phyloP scores from a whole-genome alignment of 2,329 filamentous ascomycete genomes.

The Alternaria tenuissima region DNA sequence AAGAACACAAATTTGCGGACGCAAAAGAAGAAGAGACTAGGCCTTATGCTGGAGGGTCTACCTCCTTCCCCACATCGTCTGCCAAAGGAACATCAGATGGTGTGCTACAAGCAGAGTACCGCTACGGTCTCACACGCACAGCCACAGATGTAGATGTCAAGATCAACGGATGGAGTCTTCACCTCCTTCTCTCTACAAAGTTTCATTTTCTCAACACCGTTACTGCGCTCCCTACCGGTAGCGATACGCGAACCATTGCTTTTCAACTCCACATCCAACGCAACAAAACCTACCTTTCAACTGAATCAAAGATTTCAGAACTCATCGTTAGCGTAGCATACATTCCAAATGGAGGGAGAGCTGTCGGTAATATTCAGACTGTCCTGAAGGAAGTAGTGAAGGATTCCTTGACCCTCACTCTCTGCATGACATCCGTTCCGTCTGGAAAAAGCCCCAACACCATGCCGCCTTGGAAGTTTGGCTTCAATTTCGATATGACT shows the following conservation, averaged over 20 bases:
- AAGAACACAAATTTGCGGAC: not conserved
- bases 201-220: conserved; percentile 16
- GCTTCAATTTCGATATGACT: conserved; percentile 4
- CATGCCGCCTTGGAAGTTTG: conserved; percentile 6
- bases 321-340: not conserved
- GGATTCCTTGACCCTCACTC: not conserved
- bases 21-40: not conserved
- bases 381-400: not conserved
- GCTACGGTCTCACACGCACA: not conserved
- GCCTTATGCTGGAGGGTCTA: not conserved
- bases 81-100: not conserved
- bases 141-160: conserved; percentile 8
- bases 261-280: not conserved
- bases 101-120: not conserved
- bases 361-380: not conserved
- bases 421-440: not conserved
- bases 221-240: conserved; percentile 1
- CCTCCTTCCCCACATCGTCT: not conserved
- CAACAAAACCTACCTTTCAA: not conserved
- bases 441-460: not conserved
- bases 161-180: conserved; percentile 11
- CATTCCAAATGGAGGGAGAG: not conserved
- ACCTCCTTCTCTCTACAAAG: conserved; percentile 5
- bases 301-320: not conserved
- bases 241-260: not conserved